Evolutionary conservation across 129 eudicot species (phyloP).

Genomic region (Tagetes erecta): DNA sequence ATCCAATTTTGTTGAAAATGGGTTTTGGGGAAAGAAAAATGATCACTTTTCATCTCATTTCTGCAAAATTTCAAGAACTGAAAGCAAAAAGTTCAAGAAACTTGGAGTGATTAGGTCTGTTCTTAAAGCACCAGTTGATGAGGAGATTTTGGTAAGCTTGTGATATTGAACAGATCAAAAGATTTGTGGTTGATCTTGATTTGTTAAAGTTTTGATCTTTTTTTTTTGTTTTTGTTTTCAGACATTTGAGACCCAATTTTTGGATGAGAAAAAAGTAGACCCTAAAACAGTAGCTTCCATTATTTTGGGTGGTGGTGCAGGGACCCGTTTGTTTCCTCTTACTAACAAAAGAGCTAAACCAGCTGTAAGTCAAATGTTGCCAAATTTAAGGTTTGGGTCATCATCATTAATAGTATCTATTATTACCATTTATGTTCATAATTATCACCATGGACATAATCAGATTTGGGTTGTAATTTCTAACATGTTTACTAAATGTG

Average conservation of each 20-base stretch:
- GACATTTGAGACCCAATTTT: conserved; percentile 52
- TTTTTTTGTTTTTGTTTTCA: conserved; percentile 28
- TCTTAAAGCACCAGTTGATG: conserved; percentile 64
- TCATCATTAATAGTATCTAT: too few species aligned
- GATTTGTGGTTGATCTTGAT: conserved; percentile 1
- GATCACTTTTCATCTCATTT: conserved; percentile 23
- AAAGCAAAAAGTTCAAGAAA: conserved; percentile 38
- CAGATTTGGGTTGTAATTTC: background rate
- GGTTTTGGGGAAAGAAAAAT: conserved; percentile 58
- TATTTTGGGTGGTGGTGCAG: conserved; percentile 93
- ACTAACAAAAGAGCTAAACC: conserved; percentile 94
- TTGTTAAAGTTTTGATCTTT: background rate
- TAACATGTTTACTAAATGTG: background rate
- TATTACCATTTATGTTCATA: too few species aligned
- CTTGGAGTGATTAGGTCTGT: conserved; percentile 58
- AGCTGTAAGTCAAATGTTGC: conserved; percentile 61
- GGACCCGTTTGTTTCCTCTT: conserved; percentile 88
- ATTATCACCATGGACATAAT: too few species aligned
- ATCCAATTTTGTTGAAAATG: conserved; percentile 23
- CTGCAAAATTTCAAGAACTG: conserved; percentile 39
- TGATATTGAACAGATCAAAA: background rate
- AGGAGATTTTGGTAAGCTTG: conserved; percentile 55
- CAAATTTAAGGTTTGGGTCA: conserved; percentile 3
- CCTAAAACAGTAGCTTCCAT: conserved; percentile 81
- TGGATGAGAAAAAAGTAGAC: conserved; percentile 61